Evolutionary conservation across 2,329 filamentous ascomycete genomes (phyloP).

Genomic region (Pezizomycotina sp.): DNA sequence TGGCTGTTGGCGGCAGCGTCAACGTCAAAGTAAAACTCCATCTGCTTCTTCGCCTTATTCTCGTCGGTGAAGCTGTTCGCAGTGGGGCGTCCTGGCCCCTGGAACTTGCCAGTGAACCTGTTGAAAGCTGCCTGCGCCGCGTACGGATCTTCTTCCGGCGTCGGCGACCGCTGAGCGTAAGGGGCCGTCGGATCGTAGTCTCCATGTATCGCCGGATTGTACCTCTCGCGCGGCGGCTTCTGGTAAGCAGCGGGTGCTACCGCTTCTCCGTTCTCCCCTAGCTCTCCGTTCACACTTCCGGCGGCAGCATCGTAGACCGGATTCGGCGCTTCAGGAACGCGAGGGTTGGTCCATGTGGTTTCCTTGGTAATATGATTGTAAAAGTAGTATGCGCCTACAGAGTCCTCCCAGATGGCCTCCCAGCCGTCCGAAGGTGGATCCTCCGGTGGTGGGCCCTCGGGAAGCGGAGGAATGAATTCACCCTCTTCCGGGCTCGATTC

Average conservation of each 20-base stretch:
- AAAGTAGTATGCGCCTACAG: constrained; percentile 59
- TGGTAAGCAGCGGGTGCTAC: constrained; percentile 29
- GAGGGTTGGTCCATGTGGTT: constrained; percentile 76
- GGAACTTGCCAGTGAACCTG: constrained; percentile 72
- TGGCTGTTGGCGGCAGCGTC: constrained; percentile 84
- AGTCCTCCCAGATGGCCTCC: constrained; percentile 61
- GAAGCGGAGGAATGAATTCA: constrained; percentile 26
- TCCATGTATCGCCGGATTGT: constrained; percentile 91
- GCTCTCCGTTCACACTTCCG: constrained; percentile 24
- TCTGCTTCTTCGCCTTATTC: constrained; percentile 70
- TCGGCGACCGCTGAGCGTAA: constrained; percentile 49
- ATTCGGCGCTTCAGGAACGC: constrained; percentile 38
- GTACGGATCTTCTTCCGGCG: constrained; percentile 36
- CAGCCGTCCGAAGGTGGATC: constrained; percentile 50
- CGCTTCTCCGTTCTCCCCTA: constrained; percentile 23
- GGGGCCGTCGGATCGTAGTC: constrained; percentile 93
- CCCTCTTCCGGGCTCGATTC: constrained; percentile 26
- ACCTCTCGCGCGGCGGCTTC: constrained; percentile 47
- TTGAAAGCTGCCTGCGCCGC: constrained; percentile 66
- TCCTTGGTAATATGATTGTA: constrained; percentile 61
- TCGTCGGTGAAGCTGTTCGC: constrained; percentile 71
- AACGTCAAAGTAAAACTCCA: constrained; percentile 91
- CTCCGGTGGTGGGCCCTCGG: constrained; percentile 31
- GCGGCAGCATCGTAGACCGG: constrained; percentile 21
- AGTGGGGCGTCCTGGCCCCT: constrained; percentile 41